Base-by-base conservation (phyloP, 805 yeast species). In the Saccharomyces paradoxus region DNA sequence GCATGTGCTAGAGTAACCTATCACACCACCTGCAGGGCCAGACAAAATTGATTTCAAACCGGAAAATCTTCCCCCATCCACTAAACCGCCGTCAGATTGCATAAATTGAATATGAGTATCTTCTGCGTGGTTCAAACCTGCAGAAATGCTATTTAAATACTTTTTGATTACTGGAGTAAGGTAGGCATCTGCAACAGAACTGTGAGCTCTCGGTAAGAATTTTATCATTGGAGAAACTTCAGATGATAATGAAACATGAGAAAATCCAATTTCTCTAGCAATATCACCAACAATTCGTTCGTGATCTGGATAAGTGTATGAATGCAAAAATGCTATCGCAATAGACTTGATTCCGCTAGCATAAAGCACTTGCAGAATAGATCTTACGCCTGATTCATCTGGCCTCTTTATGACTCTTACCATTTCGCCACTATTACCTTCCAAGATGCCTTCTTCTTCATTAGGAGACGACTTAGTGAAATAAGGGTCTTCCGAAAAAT, bases 1-100 rank as follows among this genome's bases (percentile, higher is more conserved):
- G 57, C 96, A 87, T 0, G 98, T 91, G 52, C 81, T 78, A 0
- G 96, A 88, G 62, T 83, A 88, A 0, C 98, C 98, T 32, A 92
- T 97, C 55, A 92, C 96, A 50, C 98, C 98, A 41, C 98, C 98
- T 9, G 98, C 98, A 2, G 98, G 98, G 2, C 98, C 98, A 1
- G 97, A 89, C 37, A 92, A 71, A 50, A 92, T 87, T 3, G 98
- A 96, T 61, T 83, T 79, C 41, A 92, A 74, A 1, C 98, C 98
- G 0, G 96, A 85, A 67, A 92, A 92, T 50, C 81, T 78, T 24
- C 81, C 75, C 63, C 94, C 90, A 54, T 89, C 89, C 24, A 91
- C 90, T 56, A 92, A 77, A 2, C 98, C 98, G 55, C 98, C 98
- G 68, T 92, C 96, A 12, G 96, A 87, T 71, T 92, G 96, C 98